These are phyloP conservation scores for Lentinula detonsa DNA, from an alignment of 768 basidiomycete genomes.

Conservation along the genomic window DNA sequence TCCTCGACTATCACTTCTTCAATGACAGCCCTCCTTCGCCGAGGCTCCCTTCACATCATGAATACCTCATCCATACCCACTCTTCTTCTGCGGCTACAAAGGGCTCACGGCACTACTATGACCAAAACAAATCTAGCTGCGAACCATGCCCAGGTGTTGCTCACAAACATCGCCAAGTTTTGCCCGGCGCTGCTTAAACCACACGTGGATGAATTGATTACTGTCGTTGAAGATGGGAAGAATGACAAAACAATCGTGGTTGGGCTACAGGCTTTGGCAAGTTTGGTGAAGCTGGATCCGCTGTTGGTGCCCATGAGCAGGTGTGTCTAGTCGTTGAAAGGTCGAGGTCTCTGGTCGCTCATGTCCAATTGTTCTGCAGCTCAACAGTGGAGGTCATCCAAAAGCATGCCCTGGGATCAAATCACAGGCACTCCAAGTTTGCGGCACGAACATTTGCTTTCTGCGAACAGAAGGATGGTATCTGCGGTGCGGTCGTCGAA, in stretches of 20 bases:
- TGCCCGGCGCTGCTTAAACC: constrained; percentile 66
- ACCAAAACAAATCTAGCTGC: constrained; percentile 23
- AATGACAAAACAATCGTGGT: constrained; percentile 48
- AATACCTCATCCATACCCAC: constrained; percentile 85
- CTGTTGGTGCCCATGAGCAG: constrained; percentile 51
- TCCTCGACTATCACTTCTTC: constrained; percentile 57
- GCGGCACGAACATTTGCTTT: constrained; percentile 70
- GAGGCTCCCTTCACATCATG: constrained; percentile 63
- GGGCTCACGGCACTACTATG: constrained; percentile 32
- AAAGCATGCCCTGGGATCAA: constrained; percentile 52
- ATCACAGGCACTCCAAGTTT: constrained; percentile 74
- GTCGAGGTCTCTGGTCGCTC: not conserved
- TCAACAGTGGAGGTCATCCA: constrained; percentile 60
- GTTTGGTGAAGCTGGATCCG: constrained; percentile 52
- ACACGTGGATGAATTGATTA: constrained; percentile 72
- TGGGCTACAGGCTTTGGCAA: constrained; percentile 71
- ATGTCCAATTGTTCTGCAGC: constrained; percentile 27
- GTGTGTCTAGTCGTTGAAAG: constrained; percentile 34
- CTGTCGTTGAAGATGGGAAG: constrained; percentile 63
- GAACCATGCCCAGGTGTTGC: constrained; percentile 43
- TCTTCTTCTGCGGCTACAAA: constrained; percentile 64
- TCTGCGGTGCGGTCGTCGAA: constrained; percentile 54
- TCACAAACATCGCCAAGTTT: constrained; percentile 67
- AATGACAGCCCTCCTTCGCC: constrained; percentile 64
- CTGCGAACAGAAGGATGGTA: constrained; percentile 43